Conservation (phyloP, 495 filamentous ascomycete species). For the Aspergillus indologenus region DNA sequence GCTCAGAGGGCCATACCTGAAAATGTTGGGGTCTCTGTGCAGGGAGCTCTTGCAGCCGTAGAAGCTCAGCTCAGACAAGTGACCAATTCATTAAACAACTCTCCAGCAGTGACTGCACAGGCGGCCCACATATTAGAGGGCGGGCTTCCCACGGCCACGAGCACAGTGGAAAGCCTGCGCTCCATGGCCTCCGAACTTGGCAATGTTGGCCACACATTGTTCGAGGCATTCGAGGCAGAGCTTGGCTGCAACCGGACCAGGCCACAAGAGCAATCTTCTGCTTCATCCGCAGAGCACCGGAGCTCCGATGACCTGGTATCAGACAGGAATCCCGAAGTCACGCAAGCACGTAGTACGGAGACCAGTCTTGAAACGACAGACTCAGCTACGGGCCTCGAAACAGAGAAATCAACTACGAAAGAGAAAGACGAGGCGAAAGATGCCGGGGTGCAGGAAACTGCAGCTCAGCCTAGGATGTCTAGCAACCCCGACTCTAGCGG, state of each 20-base stretch:
- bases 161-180: slow-evolving; percentile 39
- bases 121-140: slow-evolving; percentile 35
- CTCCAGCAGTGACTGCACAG: slow-evolving; percentile 37
- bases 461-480: not conserved
- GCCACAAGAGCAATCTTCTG: slow-evolving; percentile 3
- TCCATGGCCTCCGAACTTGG: slow-evolving; percentile 46
- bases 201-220: slow-evolving; percentile 40
- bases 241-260: slow-evolving; percentile 23
- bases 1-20: slow-evolving; percentile 41
- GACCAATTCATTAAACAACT: slow-evolving; percentile 36
- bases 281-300: not conserved
- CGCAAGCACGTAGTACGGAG: not conserved
- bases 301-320: not conserved
- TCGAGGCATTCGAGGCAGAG: slow-evolving; percentile 40
- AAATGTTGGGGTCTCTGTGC: slow-evolving; percentile 38
- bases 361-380: not conserved
- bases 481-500: not conserved
- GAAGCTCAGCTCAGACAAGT: slow-evolving; percentile 43
- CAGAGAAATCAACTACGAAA: not conserved
- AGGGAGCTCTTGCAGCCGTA: slow-evolving; percentile 39
- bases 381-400: not conserved
- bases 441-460: not conserved
- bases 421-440: not conserved
- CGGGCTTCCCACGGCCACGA: slow-evolving; percentile 41
- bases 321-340: not conserved